Percentiles rank a stretch among this genome's conserved stretches.
phyloP scores from a whole-genome alignment of 257 asterid genomes.

The Lycium ferocissimum region DNA sequence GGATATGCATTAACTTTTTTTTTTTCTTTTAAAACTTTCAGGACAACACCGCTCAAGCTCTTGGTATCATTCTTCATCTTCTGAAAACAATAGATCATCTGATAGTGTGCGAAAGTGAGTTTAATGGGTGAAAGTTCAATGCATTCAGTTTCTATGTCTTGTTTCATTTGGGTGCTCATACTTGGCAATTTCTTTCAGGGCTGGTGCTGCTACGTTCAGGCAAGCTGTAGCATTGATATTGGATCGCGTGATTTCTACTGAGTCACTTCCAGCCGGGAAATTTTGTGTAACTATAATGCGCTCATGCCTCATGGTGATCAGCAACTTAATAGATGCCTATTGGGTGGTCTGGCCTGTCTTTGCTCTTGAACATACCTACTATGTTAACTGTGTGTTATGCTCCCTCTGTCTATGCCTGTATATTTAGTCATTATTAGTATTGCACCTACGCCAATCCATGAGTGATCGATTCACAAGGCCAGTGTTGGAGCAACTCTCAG shows the following conservation, averaged over 20 bases:
- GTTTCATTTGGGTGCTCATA: slow-evolving; percentile 23
- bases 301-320: slow-evolving; percentile 4
- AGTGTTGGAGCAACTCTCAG: neutral
- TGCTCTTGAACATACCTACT: neutral
- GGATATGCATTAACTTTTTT: slow-evolving; percentile 37
- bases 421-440: slow-evolving; percentile 1
- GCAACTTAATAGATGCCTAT: slow-evolving; percentile 21
- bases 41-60: slow-evolving; percentile 88
- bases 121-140: slow-evolving; percentile 1
- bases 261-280: slow-evolving; percentile 88
- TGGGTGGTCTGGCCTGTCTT: slow-evolving; percentile 4
- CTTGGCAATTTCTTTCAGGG: slow-evolving; percentile 60
- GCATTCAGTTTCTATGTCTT: slow-evolving; percentile 10
- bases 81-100: slow-evolving; percentile 90
- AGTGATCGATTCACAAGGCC: neutral
- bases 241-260: slow-evolving; percentile 80
- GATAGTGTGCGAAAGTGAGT: slow-evolving; percentile 98
- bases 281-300: slow-evolving; percentile 45
- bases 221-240: slow-evolving; percentile 98
- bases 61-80: slow-evolving; percentile 94
- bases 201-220: slow-evolving; percentile 99
- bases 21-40: slow-evolving; percentile 42
- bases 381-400: neutral
- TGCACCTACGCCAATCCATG: slow-evolving; percentile 26
- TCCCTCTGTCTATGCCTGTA: slow-evolving; percentile 10